phyloP scores from a whole-genome alignment of 345 rosid genomes.

The Passiflora organensis region DNA sequence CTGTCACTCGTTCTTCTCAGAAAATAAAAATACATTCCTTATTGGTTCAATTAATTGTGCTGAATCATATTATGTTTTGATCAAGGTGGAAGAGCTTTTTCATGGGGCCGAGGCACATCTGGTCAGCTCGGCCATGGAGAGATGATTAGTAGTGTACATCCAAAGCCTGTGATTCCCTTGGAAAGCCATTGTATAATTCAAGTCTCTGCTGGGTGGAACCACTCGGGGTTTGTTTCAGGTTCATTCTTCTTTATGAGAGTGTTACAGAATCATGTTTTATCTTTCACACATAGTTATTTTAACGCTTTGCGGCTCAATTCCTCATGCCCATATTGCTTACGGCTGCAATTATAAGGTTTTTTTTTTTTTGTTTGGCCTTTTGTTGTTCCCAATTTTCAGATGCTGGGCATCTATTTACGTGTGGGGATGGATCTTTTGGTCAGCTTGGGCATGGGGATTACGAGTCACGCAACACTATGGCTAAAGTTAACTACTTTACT shows the following conservation, averaged over 20 bases:
- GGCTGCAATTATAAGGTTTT: no score
- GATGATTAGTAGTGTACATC: conserved; percentile 31
- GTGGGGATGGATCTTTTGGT: conserved; percentile 93
- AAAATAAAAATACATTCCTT: no score
- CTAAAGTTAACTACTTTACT: conserved; percentile 56
- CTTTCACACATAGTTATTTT: no score
- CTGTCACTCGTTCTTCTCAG: not conserved
- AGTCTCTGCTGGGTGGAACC: conserved; percentile 89
- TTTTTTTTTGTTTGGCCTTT: not conserved
- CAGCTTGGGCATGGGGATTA: conserved; percentile 93
- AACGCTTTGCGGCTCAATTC: no score
- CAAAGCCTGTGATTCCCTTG: conserved; percentile 43
- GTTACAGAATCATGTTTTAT: not conserved
- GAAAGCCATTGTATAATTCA: conserved; percentile 34
- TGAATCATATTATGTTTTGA: not conserved
- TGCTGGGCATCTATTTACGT: conserved; percentile 53
- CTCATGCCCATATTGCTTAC: no score
- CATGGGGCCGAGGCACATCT: conserved; percentile 93
- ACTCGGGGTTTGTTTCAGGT: conserved; percentile 89
- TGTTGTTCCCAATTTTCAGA: conserved; percentile 28
- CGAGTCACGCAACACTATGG: conserved; percentile 42
- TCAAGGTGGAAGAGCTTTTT: conserved; percentile 57
- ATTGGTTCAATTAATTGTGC: not conserved
- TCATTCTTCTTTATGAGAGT: conserved; percentile 8
- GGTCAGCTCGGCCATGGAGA: conserved; percentile 94